phyloP scores from a whole-genome alignment of 176 grass and related monocot genomes.

The Lolium perenne region DNA sequence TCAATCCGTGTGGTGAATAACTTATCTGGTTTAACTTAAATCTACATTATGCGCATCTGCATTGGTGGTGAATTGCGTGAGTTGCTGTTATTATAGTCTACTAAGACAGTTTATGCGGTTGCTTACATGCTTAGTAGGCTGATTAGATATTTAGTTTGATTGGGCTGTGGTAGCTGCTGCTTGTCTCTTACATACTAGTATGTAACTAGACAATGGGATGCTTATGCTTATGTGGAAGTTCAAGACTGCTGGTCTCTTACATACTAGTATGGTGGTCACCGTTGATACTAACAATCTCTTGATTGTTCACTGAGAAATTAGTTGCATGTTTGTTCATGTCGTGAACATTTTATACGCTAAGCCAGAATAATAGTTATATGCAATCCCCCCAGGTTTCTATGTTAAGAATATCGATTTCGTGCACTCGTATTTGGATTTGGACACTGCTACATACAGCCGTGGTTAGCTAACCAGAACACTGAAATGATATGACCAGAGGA shows the following conservation, averaged over 20 bases:
- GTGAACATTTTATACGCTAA: neutral
- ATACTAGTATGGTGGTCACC: neutral
- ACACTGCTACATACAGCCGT: neutral
- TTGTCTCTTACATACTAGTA: neutral
- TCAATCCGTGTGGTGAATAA: neutral
- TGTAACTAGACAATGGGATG: neutral
- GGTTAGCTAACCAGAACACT: neutral
- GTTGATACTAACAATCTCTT: neutral
- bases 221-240: neutral
- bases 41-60: neutral
- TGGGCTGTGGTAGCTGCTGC: neutral
- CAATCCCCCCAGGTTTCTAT: neutral
- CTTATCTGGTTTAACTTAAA: neutral
- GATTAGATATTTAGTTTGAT: neutral
- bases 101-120: neutral
- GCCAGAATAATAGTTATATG: conserved; percentile 6
- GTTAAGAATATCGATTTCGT: neutral
- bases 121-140: neutral
- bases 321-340: neutral
- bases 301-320: conserved; percentile 12
- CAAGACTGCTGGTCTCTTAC: neutral
- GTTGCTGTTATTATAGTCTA: neutral
- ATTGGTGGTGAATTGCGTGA: neutral
- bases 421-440: neutral
- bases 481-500: conserved; percentile 1